Percentiles rank a stretch among this genome's conserved stretches.
Evolutionary conservation across 2,329 filamentous ascomycete genomes (phyloP).

Genomic region (Teratosphaeriaceae sp.): DNA sequence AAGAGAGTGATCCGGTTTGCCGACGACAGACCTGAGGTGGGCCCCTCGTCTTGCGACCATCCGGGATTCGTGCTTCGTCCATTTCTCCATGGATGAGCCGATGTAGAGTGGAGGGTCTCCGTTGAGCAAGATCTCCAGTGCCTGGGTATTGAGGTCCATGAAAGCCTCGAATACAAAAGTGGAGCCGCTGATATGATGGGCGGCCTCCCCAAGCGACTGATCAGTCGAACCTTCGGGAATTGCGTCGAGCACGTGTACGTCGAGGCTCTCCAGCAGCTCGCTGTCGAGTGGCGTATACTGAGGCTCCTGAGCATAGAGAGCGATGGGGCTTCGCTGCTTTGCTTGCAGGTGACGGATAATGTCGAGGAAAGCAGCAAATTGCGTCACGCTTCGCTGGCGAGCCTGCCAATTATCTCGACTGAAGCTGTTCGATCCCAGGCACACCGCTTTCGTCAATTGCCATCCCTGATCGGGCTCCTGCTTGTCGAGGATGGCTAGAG

Average conservation of each 20-base stretch:
- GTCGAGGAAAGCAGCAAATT: constrained; percentile 27
- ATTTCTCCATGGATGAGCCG: constrained; percentile 17
- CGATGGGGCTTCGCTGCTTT: constrained; percentile 3
- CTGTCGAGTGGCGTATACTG: constrained; percentile 22
- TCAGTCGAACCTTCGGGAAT: not conserved
- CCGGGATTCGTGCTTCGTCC: too few species aligned
- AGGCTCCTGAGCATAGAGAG: constrained; percentile 25
- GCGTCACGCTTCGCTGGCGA: constrained; percentile 25
- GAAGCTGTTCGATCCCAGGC: constrained; percentile 26
- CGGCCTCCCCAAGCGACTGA: constrained; percentile 2
- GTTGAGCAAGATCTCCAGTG: constrained; percentile 12
- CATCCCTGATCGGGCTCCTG: constrained; percentile 16
- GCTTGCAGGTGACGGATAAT: constrained; percentile 13
- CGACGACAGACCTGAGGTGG: too few species aligned
- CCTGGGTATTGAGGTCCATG: constrained; percentile 17
- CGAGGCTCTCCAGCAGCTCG: constrained; percentile 16
- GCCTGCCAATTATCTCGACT: constrained; percentile 24
- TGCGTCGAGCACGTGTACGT: not conserved
- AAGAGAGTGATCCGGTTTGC: too few species aligned
- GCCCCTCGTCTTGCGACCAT: too few species aligned
- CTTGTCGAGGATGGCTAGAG: constrained; percentile 14
- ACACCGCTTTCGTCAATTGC: constrained; percentile 22
- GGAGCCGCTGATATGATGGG: constrained; percentile 6
- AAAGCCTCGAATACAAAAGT: constrained; percentile 23
- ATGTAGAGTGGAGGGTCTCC: constrained; percentile 16